These are phyloP conservation scores for Hypoxylon subgilvum DNA, from an alignment of 495 filamentous ascomycete genomes.

Conservation along the genomic window DNA sequence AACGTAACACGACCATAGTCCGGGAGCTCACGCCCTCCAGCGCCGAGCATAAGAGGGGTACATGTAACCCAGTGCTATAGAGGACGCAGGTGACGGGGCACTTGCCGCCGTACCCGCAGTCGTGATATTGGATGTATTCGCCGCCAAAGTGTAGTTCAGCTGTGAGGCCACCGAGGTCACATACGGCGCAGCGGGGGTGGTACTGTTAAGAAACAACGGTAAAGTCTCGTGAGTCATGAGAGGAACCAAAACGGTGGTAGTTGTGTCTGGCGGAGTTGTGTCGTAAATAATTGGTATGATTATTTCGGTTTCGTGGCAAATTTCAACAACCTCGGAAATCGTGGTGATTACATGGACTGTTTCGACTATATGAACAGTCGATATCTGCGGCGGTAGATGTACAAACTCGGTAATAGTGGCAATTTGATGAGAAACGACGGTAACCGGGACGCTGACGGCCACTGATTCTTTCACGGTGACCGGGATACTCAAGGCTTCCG, in stretches of 20 bases:
- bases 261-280: too few relatives aligned
- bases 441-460: conserved; percentile 11
- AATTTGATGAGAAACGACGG: too few relatives aligned
- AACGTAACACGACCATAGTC: neutral
- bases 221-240: too few relatives aligned
- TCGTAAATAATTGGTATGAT: conserved; percentile 2
- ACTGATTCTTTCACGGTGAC: conserved; percentile 20
- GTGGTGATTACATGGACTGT: conserved; percentile 26
- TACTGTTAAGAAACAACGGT: too few relatives aligned
- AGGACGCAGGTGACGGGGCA: conserved; percentile 9
- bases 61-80: conserved; percentile 28
- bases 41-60: conserved; percentile 9
- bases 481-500: conserved; percentile 9
- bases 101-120: neutral
- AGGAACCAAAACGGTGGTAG: too few relatives aligned
- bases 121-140: too few relatives aligned
- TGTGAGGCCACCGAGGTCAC: conserved; percentile 6
- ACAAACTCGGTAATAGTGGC: conserved; percentile 19
- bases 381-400: conserved; percentile 1
- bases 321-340: conserved; percentile 6
- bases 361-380: conserved; percentile 10
- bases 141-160: neutral
- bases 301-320: conserved; percentile 16
- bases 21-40: conserved; percentile 22
- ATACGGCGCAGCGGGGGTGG: too few relatives aligned